Evolutionary conservation across 805 yeast genomes (phyloP).

Genomic region (Wickerhamiella sorbophila): DNA sequence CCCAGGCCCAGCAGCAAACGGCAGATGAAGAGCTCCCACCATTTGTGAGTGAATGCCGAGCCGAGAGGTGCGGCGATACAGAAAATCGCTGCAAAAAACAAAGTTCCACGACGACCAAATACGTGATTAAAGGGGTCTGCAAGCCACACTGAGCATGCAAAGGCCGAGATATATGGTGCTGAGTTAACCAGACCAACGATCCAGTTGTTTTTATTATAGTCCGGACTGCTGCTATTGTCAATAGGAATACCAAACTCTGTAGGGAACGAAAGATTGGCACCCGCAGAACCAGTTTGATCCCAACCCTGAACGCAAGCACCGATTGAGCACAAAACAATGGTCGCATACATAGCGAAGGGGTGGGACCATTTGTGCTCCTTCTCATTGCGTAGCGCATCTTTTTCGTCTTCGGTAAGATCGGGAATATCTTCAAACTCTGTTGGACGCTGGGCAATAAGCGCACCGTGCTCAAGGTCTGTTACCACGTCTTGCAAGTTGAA

Average conservation of each 20-base stretch:
- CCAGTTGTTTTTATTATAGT: constrained; percentile 21
- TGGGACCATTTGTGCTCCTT: constrained; percentile 34
- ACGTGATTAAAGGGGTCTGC: constrained; percentile 37
- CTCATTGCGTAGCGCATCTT: constrained; percentile 29
- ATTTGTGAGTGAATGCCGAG: constrained; percentile 44
- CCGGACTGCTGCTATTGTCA: constrained; percentile 7
- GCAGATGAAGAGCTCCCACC: constrained; percentile 47
- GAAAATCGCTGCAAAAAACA: constrained; percentile 30
- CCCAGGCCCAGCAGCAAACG: constrained; percentile 48
- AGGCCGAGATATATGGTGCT: constrained; percentile 39
- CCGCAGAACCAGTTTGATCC: constrained; percentile 59
- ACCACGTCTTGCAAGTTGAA: constrained; percentile 15
- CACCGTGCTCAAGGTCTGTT: constrained; percentile 28
- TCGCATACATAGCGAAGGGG: constrained; percentile 29
- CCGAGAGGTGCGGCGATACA: constrained; percentile 43
- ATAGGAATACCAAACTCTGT: constrained; percentile 29
- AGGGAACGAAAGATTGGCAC: constrained; percentile 44
- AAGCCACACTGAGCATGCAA: constrained; percentile 35
- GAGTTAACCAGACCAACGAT: constrained; percentile 45
- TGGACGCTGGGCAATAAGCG: constrained; percentile 35
- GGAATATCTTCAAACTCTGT: constrained; percentile 19
- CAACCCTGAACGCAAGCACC: constrained; percentile 59
- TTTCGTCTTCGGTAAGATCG: constrained; percentile 24
- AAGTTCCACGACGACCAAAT: constrained; percentile 40
- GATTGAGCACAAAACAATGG: constrained; percentile 45